phyloP scores from a whole-genome alignment of 257 asterid species.

The Nicotiana noctiflora region DNA sequence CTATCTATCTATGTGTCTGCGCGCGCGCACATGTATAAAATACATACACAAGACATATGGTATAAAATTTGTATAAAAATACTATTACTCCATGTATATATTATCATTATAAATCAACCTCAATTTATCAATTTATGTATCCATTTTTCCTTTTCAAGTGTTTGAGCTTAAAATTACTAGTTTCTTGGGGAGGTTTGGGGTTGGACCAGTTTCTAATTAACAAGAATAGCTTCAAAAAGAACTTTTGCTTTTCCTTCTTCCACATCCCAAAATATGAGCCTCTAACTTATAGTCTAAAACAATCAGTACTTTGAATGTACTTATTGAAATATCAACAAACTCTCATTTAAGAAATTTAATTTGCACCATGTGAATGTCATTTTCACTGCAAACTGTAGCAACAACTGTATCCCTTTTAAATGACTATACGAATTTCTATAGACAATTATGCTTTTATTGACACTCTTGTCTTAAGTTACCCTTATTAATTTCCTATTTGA shows the following conservation, averaged over 20 bases:
- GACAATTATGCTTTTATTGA: background rate
- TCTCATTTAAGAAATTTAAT: slow-evolving; percentile 4
- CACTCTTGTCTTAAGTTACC: background rate
- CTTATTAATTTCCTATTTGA: background rate
- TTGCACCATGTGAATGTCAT: slow-evolving; percentile 43
- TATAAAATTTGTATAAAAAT: too few species aligned
- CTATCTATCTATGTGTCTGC: too few species aligned
- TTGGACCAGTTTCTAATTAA: too few species aligned
- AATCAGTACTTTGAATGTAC: background rate
- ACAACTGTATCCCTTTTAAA: background rate
- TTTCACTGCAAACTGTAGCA: slow-evolving; percentile 25
- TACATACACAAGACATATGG: too few species aligned
- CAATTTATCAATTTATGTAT: background rate
- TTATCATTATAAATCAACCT: background rate
- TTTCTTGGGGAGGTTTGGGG: too few species aligned
- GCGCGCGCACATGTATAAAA: too few species aligned
- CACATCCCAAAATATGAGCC: background rate
- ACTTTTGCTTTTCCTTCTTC: background rate
- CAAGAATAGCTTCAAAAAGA: background rate
- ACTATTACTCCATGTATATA: too few species aligned
- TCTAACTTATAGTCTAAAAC: background rate
- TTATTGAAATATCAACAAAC: background rate
- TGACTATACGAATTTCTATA: background rate
- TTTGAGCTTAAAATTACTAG: too few species aligned
- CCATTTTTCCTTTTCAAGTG: background rate